Evolutionary conservation across 1,284 basidiomycete species (phyloP), one percentile per base, ranked within the genome.

Genomic region (Melampsora medusae): DNA sequence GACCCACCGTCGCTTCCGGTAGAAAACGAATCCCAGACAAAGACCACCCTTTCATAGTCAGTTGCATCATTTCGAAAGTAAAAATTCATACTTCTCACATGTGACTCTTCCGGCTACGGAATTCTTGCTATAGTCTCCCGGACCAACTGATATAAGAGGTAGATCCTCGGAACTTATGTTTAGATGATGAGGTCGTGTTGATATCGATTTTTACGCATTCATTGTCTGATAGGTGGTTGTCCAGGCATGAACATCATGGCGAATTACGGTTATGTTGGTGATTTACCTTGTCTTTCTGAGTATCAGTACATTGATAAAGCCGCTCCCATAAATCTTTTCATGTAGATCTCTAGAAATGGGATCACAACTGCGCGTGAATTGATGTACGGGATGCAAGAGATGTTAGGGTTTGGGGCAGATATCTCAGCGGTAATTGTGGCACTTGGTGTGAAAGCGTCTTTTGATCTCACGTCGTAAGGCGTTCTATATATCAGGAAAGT

Each of bases 361-460:
- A 56, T 56, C 53, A 56, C n/a, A 7, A 56, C 5, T n/a, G 53
- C 22, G n/a, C 2, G n/a, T 56, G 53, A 56, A 56, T 56, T 56
- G 28, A 56, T 56, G 28, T 56, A 56, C 28, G 53, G 53, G 16
- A 56, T 56, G 53, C 53, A 56, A 28, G 53, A 56, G 28, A n/a
- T 56, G 53, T 56, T 56, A 19, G 53, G 28, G n/a, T 56, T 56
- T 22, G 53, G 53, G 19, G 7, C 28, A n/a, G 53, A 56, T 28
- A n/a, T 56, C 22, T n/a, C 53, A n/a, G 28, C 53, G 28, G 28
- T 56, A 1, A n/a, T 56, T 4, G 53, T 56, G 17, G 53, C 28
- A 7, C n/a, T 28, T 56, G 53, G 53, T 6, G n/a, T 56, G 53
- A 56, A 56, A 28, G 28, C 53, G 19, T 56, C 53, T 22, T 22